Evolutionary conservation across 148 eudicot species (phyloP).

Genomic region (Arctostaphylos glauca): DNA sequence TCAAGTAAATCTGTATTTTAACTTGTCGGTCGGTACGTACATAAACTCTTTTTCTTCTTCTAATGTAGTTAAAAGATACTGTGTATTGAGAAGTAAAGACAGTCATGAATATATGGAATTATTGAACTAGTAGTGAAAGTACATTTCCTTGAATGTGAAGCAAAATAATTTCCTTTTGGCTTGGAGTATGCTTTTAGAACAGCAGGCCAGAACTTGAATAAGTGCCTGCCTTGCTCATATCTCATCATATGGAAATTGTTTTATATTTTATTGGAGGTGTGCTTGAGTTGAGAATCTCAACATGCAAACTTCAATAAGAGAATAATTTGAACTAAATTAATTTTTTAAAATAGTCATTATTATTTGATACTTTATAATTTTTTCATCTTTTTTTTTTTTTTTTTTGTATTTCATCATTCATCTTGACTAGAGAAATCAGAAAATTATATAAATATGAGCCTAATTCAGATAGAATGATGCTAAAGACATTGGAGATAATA

Average conservation of each 20-base stretch:
- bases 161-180: slow-evolving; percentile 1
- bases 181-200: background rate
- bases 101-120: background rate
- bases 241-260: background rate
- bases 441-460: too few species aligned
- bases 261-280: background rate
- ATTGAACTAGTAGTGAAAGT: background rate
- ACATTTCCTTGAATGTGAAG: slow-evolving; percentile 4
- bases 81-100: background rate
- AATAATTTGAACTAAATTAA: background rate
- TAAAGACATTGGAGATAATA: too few species aligned
- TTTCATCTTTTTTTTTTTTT: background rate
- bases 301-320: background rate
- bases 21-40: too few species aligned
- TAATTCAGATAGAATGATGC: too few species aligned
- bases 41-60: too few species aligned
- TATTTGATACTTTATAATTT: background rate
- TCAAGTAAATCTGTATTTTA: too few species aligned
- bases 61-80: too few species aligned
- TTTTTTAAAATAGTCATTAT: too few species aligned
- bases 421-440: too few species aligned
- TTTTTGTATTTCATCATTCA: too few species aligned
- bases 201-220: background rate
- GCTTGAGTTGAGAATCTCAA: background rate
- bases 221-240: background rate